Evolutionary conservation across 768 basidiomycete species (phyloP), one percentile per base, ranked within the genome.

Genomic region (Suillus hirtellus): DNA sequence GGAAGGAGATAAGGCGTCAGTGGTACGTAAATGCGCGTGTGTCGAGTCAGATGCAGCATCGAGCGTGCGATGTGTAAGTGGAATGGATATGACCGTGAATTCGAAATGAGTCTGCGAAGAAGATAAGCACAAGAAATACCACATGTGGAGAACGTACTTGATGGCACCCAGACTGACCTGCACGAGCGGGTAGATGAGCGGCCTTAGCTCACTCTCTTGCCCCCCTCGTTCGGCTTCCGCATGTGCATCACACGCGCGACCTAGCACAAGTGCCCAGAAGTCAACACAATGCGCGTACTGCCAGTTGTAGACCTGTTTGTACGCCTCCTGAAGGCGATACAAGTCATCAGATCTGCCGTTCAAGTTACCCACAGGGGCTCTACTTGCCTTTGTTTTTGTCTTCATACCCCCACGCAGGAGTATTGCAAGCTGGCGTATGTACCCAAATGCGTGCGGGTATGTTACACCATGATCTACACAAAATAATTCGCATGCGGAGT

Each of bases 251-350:
- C 93, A 96, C 17, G 93, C 89, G 50, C 89, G 82, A 24, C 89
- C 90, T 11, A 99, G 83, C 11, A 98, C 94, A 47, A 93, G 82
- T 46, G 86, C 84, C 97, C 97, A 99, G 71, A 99, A 99, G 79
- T 99, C 97, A 67, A 99, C 80, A 63, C 88, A 93, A 74, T 99
- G 97, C 2, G 89, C 91, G 68, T 90, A 98, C 78, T 98, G 97
- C 97, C 97, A 99, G 77, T 98, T 99, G 78, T 99, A 97, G 24
- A 99, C 96, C 69, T 91, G 89, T 74, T 89, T 90, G 78, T 91
- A 96, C 10, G 93, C 88, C 68, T 99, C 95, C 89, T 94, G 62
- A 19, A 12, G 47, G 53, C 27, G 40, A 63, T 54, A 54, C 59
- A 63, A 56, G 63, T 54, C 67, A 15, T 67, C 9, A 64, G 63